Percentiles rank a stretch among this genome's conserved stretches.
phyloP scores from a whole-genome alignment of 129 eudicot genomes.

The Arctium lappa region DNA sequence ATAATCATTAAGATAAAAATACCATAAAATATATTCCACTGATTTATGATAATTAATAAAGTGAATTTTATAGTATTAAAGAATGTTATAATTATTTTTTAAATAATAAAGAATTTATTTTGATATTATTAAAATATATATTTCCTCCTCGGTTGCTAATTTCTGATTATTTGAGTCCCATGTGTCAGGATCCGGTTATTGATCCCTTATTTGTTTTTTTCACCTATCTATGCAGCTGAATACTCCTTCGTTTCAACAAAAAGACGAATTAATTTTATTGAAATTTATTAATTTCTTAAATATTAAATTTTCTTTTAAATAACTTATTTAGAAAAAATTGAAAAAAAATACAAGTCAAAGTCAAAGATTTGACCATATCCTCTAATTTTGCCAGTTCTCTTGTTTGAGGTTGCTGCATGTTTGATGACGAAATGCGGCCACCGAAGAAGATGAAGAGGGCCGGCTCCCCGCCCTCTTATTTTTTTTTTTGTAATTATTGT shows the following conservation, averaged over 20 bases:
- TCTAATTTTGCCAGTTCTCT: neutral
- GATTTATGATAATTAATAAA: neutral
- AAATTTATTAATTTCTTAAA: neutral
- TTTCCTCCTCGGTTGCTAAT: neutral
- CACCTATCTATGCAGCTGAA: neutral
- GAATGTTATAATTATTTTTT: neutral
- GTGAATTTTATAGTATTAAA: neutral
- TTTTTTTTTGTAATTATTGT: neutral
- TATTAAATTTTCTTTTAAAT: too few species aligned
- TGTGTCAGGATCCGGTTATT: neutral
- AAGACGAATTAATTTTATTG: neutral
- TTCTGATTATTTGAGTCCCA: neutral
- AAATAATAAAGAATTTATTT: neutral
- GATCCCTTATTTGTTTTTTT: too few species aligned
- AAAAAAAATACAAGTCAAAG: conserved; percentile 1
- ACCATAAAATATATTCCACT: neutral
- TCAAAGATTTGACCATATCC: conserved; percentile 21
- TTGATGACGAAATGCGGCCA: conserved; percentile 13
- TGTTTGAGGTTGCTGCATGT: neutral
- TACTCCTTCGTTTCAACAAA: neutral
- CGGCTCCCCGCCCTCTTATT: conserved; percentile 1
- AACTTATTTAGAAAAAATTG: too few species aligned
- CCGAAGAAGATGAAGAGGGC: conserved; percentile 20
- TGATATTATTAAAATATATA: neutral
- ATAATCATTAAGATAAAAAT: too few species aligned